These are phyloP conservation scores for Corniculantispora saksenae DNA, from an alignment of 2,329 filamentous ascomycete species.

Conservation along the genomic window DNA sequence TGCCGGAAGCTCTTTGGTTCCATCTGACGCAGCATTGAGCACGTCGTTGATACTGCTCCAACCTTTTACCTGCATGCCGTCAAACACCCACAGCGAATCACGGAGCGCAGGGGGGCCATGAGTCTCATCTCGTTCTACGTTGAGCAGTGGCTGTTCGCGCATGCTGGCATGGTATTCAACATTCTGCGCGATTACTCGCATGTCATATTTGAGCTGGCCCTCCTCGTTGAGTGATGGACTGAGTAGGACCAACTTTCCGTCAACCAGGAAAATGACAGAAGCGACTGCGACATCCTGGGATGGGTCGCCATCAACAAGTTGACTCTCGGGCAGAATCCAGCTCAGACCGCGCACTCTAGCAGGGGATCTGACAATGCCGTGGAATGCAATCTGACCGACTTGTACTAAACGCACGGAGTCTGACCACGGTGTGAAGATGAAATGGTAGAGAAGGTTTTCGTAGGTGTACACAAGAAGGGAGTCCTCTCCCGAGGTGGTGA, in stretches of 20 bases:
- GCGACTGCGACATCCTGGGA: slow-evolving; percentile 93
- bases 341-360: slow-evolving; percentile 89
- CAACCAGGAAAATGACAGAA: slow-evolving; percentile 93
- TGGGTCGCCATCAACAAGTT: slow-evolving; percentile 86
- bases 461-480: slow-evolving; percentile 96
- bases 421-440: slow-evolving; percentile 76
- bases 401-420: slow-evolving; percentile 76
- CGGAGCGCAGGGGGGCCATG: slow-evolving; percentile 56
- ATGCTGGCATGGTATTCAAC: slow-evolving; percentile 94
- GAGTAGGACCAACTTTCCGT: slow-evolving; percentile 90
- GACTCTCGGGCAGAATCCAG: slow-evolving; percentile 91
- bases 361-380: slow-evolving; percentile 92
- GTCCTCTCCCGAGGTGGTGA: slow-evolving; percentile 87
- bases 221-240: slow-evolving; percentile 82
- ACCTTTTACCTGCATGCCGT: slow-evolving; percentile 79
- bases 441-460: slow-evolving; percentile 94
- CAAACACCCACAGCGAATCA: slow-evolving; percentile 94
- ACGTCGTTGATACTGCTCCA: slow-evolving; percentile 91
- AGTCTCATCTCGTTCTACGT: slow-evolving; percentile 29
- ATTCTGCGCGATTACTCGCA: slow-evolving; percentile 93
- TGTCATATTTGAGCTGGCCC: slow-evolving; percentile 92
- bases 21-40: slow-evolving; percentile 68
- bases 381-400: slow-evolving; percentile 96
- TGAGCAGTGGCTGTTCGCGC: slow-evolving; percentile 70
- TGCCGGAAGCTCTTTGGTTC: slow-evolving; percentile 68